Evolutionary conservation across 441 rosid species (phyloP).

Genomic region (Gossypium laxum): DNA sequence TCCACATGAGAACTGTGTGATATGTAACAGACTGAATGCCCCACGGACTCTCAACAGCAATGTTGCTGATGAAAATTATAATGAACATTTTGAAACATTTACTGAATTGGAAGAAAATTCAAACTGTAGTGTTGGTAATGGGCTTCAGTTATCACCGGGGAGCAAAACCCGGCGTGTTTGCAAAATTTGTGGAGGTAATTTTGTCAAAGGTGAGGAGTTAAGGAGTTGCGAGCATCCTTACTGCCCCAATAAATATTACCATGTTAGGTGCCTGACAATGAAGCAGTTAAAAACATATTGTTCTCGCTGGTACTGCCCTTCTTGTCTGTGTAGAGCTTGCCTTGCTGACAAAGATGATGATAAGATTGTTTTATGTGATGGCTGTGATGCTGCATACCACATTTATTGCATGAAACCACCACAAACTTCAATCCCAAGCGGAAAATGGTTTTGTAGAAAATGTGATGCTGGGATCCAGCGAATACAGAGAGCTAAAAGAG

Average conservation of each 20-base stretch:
- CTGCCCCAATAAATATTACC: conserved; percentile 60
- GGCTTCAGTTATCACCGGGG: conserved; percentile 18
- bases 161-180: conserved; percentile 26
- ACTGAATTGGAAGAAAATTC: conserved; percentile 36
- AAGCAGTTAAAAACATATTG: conserved; percentile 50
- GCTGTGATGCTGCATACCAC: conserved; percentile 86
- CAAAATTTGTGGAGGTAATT: conserved; percentile 45
- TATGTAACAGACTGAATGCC: conserved; percentile 58
- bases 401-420: conserved; percentile 71
- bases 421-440: conserved; percentile 38
- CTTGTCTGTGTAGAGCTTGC: conserved; percentile 81
- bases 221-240: conserved; percentile 53
- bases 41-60: conserved; percentile 24
- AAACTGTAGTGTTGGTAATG: conserved; percentile 31
- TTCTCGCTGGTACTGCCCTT: conserved; percentile 77
- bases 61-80: conserved; percentile 20
- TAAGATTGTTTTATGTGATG: conserved; percentile 69
- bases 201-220: conserved; percentile 32
- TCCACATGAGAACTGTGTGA: conserved; percentile 63
- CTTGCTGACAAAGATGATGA: conserved; percentile 63
- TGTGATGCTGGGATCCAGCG: conserved; percentile 49
- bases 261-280: conserved; percentile 59
- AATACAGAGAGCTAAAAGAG: conserved; percentile 41
- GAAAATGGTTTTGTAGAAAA: conserved; percentile 71
- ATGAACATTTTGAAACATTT: conserved; percentile 24